Evolutionary conservation across 2,329 filamentous ascomycete genomes (phyloP).

Genomic region (Fusarium agapanthi): DNA sequence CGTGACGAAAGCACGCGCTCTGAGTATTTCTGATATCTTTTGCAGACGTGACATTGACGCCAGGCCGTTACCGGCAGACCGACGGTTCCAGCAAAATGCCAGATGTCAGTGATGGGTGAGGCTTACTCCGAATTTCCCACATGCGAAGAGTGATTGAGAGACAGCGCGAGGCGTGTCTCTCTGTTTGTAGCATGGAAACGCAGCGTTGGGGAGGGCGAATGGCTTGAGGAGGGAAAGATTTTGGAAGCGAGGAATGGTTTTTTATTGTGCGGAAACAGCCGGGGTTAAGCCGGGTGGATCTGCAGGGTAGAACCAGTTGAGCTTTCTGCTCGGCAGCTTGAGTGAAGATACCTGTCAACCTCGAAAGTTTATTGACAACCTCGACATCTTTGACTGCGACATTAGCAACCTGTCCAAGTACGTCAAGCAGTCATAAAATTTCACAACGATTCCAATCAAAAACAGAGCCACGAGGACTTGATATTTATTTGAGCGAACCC

Average conservation of each 20-base stretch:
- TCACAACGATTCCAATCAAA: rapidly evolving
- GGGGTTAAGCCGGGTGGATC: constrained; percentile 8
- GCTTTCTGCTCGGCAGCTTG: too few relatives aligned
- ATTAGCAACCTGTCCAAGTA: neutral
- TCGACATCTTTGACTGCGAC: rapidly evolving
- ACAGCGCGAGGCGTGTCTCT: constrained; percentile 50
- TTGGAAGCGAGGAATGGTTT: constrained; percentile 49
- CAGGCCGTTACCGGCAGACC: constrained; percentile 87
- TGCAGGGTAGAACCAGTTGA: constrained; percentile 11
- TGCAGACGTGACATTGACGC: constrained; percentile 83
- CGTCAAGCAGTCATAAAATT: rapidly evolving
- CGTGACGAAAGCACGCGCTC: constrained; percentile 47
- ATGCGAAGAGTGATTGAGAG: constrained; percentile 61
- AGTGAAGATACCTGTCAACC: neutral
- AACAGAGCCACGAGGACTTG: rapidly evolving
- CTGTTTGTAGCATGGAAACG: constrained; percentile 93
- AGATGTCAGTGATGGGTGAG: constrained; percentile 59
- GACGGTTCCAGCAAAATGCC: constrained; percentile 29
- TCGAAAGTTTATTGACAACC: neutral
- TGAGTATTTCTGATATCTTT: constrained; percentile 92
- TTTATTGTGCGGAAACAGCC: constrained; percentile 24
- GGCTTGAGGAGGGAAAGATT: constrained; percentile 49
- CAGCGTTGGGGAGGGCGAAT: constrained; percentile 88
- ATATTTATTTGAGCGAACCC: rapidly evolving
- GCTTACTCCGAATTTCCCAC: constrained; percentile 99